These are phyloP conservation scores for Deinandra increscens DNA, from an alignment of 129 eudicot species.

Conservation along the genomic window DNA sequence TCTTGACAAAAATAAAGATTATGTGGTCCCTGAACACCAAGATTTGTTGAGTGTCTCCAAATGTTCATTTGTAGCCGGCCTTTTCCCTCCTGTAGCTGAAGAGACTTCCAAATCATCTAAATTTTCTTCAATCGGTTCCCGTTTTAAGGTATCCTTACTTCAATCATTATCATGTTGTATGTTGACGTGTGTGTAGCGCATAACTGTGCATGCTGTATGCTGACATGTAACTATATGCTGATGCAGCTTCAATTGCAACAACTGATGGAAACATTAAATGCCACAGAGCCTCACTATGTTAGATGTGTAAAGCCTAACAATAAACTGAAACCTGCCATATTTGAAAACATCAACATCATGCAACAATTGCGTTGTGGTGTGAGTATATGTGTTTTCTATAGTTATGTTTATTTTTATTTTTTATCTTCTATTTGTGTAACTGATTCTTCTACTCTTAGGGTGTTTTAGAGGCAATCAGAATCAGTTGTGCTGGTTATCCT, in stretches of 20 bases:
- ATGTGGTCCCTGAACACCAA: conserved; percentile 97
- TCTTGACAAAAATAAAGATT: conserved; percentile 97
- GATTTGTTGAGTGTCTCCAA: conserved; percentile 83
- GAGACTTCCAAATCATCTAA: conserved; percentile 87
- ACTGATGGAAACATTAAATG: conserved; percentile 88
- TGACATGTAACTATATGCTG: conserved; percentile 16
- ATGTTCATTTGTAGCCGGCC: conserved; percentile 89
- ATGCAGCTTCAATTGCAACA: conserved; percentile 90
- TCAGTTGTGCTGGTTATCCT: conserved; percentile 98
- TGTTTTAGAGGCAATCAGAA: conserved; percentile 98
- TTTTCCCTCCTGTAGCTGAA: conserved; percentile 80
- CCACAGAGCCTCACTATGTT: conserved; percentile 95
- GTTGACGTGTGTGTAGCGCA: conserved; percentile 4
- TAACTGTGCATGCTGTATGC: conserved; percentile 16
- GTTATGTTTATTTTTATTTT: neutral
- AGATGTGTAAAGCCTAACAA: conserved; percentile 98
- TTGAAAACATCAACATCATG: conserved; percentile 87
- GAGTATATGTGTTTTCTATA: conserved; percentile 38
- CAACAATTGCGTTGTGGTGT: conserved; percentile 99
- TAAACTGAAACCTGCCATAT: conserved; percentile 79
- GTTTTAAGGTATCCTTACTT: conserved; percentile 70
- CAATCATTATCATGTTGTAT: conserved; percentile 18
- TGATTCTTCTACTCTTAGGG: conserved; percentile 56
- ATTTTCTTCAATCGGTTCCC: conserved; percentile 94
- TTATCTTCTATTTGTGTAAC: conserved; percentile 4